phyloP scores from a whole-genome alignment of 2,329 filamentous ascomycete species.

The Fusarium coicis region DNA sequence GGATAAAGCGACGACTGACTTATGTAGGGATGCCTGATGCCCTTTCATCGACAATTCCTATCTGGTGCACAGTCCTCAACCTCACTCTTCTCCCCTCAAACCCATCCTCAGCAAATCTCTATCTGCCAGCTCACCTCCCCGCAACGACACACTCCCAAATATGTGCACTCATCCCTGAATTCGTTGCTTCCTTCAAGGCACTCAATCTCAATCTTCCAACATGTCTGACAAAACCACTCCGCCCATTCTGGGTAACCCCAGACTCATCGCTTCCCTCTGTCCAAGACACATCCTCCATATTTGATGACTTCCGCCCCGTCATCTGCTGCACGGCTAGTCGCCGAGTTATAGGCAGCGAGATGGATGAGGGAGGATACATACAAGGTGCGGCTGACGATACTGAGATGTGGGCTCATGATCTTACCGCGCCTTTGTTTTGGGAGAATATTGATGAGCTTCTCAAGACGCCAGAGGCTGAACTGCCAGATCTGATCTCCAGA shows the following conservation, averaged over 20 bases:
- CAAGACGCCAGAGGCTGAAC: conserved; percentile 71
- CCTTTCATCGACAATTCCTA: conserved; percentile 90
- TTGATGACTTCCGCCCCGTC: conserved; percentile 73
- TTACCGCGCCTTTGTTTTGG: conserved; percentile 88
- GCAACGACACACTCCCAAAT: conserved; percentile 83
- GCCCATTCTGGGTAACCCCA: conserved; percentile 83
- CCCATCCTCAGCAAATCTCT: conserved; percentile 62
- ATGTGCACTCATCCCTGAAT: conserved; percentile 67
- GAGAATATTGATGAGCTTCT: conserved; percentile 70
- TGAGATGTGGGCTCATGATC: conserved; percentile 88
- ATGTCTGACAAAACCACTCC: conserved; percentile 76
- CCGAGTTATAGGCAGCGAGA: conserved; percentile 73
- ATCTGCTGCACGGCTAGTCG: conserved; percentile 88
- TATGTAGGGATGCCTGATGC: conserved; percentile 86
- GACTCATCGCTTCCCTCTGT: conserved; percentile 62
- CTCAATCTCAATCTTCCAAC: conserved; percentile 68
- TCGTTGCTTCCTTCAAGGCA: conserved; percentile 58
- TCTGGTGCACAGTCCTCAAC: conserved; percentile 93
- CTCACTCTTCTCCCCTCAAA: conserved; percentile 75
- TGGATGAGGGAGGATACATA: conserved; percentile 76
- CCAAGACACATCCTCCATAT: conserved; percentile 50
- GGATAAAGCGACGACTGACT: not conserved
- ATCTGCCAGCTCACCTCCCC: conserved; percentile 78
- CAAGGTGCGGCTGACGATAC: conserved; percentile 96
- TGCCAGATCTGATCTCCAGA: conserved; percentile 60